Percentiles rank a stretch among this genome's conserved stretches.
These are phyloP conservation scores for Coccomyxa subellipsoidea DNA, from an alignment of 163 green algal genomes.

Conservation along the genomic window DNA sequence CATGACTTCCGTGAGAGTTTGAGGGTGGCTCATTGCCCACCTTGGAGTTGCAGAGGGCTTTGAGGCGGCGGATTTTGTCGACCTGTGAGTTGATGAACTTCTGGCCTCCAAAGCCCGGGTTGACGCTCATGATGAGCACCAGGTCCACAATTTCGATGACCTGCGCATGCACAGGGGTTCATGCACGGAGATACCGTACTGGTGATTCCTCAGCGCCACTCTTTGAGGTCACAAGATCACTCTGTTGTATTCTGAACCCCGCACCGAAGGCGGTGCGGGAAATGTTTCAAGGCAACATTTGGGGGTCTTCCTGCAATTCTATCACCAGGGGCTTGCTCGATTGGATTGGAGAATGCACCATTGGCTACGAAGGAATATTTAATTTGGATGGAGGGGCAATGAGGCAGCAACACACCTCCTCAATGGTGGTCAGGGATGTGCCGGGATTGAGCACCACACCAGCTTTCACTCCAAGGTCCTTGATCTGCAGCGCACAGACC, in stretches of 20 bases:
- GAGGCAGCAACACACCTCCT: slow-evolving; percentile 69
- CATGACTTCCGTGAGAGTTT: too few species aligned
- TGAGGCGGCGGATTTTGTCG: slow-evolving; percentile 86
- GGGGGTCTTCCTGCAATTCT: too few species aligned
- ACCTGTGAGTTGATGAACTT: slow-evolving; percentile 89
- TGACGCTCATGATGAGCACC: slow-evolving; percentile 96
- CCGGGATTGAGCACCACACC: slow-evolving; percentile 97
- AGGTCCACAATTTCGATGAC: slow-evolving; percentile 81
- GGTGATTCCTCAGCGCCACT: too few species aligned
- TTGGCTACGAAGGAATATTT: too few species aligned
- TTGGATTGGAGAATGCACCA: too few species aligned
- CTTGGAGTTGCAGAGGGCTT: slow-evolving; percentile 81
- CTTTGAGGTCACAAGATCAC: background rate
- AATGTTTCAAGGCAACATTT: too few species aligned
- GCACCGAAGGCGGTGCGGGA: background rate
- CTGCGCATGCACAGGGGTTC: slow-evolving; percentile 10
- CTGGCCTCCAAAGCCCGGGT: slow-evolving; percentile 98
- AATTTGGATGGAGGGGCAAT: too few species aligned
- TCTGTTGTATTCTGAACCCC: background rate
- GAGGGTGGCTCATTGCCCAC: background rate
- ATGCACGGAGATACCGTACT: too few species aligned
- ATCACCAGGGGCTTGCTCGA: too few species aligned
- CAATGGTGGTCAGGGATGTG: slow-evolving; percentile 79
- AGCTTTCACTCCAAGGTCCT: slow-evolving; percentile 93
- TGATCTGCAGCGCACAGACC: slow-evolving; percentile 71